Evolutionary conservation across 2,329 filamentous ascomycete species (phyloP).

Genomic region (Byssothecium circinans): DNA sequence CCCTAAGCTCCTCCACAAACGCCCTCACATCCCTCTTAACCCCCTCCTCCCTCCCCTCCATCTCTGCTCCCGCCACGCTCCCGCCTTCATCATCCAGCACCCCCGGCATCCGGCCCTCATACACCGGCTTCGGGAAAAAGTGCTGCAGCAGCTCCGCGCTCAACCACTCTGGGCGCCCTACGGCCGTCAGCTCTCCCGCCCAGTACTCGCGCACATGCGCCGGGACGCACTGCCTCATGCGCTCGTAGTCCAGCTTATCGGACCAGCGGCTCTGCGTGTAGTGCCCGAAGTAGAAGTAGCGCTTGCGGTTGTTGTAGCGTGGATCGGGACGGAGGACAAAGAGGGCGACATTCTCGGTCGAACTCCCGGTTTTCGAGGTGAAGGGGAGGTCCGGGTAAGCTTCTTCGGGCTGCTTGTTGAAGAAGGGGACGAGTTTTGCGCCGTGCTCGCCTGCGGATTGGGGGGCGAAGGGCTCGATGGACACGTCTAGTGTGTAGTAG

Average conservation of each 20-base stretch:
- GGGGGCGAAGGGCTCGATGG: conserved; percentile 48
- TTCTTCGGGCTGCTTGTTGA: conserved; percentile 42
- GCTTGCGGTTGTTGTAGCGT: conserved; percentile 5
- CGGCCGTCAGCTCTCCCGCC: conserved; percentile 41
- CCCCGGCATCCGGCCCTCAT: conserved; percentile 38
- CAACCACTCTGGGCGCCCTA: conserved; percentile 46
- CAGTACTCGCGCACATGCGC: conserved; percentile 43
- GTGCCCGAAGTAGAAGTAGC: conserved; percentile 50
- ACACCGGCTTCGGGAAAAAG: conserved; percentile 48
- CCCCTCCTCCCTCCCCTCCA: conserved; percentile 22
- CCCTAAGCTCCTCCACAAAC: conserved; percentile 39
- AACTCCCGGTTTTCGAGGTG: conserved; percentile 17
- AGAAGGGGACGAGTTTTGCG: conserved; percentile 51
- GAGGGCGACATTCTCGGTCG: conserved; percentile 46
- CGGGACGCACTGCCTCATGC: conserved; percentile 43
- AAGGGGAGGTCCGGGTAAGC: conserved; percentile 9
- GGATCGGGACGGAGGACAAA: conserved; percentile 38
- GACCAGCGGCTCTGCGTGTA: conserved; percentile 50
- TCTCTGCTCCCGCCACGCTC: conserved; percentile 18
- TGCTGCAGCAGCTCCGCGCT: conserved; percentile 45
- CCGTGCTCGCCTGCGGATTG: conserved; percentile 46
- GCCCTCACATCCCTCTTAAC: conserved; percentile 35
- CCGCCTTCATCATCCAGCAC: conserved; percentile 15
- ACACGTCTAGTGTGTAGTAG: conserved; percentile 47
- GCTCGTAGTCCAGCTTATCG: conserved; percentile 50